These are phyloP conservation scores for Lumnitzera racemosa DNA, from an alignment of 345 rosid genomes.

Conservation along the genomic window DNA sequence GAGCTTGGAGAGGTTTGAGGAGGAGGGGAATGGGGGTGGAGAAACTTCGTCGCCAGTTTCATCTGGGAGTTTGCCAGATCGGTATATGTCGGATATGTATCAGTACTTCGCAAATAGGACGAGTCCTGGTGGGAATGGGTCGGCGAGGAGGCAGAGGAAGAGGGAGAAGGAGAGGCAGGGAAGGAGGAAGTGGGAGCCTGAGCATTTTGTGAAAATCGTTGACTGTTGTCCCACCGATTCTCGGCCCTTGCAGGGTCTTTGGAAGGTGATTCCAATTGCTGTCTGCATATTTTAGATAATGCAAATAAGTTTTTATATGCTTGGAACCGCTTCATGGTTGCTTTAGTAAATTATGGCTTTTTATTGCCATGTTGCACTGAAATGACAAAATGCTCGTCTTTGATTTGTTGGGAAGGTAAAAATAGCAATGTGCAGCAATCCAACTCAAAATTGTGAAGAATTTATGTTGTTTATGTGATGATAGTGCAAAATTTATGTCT, in stretches of 20 bases:
- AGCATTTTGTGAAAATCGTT: slow-evolving; percentile 68
- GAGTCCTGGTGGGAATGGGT: slow-evolving; percentile 52
- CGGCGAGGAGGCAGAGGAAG: slow-evolving; percentile 65
- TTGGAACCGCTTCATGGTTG: no score
- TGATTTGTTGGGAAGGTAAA: no score
- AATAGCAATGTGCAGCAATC: no score
- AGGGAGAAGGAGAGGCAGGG: slow-evolving; percentile 71
- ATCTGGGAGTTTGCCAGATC: slow-evolving; percentile 48
- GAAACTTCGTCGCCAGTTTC: slow-evolving; percentile 21
- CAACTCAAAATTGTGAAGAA: no score
- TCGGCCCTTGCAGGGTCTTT: slow-evolving; percentile 80
- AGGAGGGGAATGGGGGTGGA: slow-evolving; percentile 24
- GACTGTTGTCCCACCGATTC: slow-evolving; percentile 56
- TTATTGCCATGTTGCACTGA: no score
- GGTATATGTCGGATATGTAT: slow-evolving; percentile 55
- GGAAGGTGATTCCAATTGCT: slow-evolving; percentile 53
- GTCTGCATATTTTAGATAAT: no score
- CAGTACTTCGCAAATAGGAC: slow-evolving; percentile 67
- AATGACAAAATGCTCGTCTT: no score
- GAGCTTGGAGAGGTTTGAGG: slow-evolving; percentile 30
- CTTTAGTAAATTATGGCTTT: no score
- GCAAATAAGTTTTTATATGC: no score
- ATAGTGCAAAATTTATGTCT: no score
- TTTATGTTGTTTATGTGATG: no score
- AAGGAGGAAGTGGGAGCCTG: slow-evolving; percentile 67